Conservation (phyloP, 768 basidiomycete genomes). For the Lanmaoa rubissima region DNA sequence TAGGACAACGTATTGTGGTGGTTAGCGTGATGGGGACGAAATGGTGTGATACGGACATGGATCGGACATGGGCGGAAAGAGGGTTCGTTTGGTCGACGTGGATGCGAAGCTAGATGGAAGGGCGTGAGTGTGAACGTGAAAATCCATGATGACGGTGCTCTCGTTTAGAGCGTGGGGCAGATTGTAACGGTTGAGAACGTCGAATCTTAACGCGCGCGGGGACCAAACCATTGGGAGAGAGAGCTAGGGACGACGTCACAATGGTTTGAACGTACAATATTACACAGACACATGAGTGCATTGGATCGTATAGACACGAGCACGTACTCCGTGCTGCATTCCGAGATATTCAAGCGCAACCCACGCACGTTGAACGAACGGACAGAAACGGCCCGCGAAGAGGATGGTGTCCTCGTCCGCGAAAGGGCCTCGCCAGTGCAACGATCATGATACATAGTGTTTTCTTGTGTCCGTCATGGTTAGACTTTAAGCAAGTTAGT, state of each 20-base stretch:
- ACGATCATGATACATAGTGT: slow-evolving; percentile 34
- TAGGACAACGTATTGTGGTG: slow-evolving; percentile 20
- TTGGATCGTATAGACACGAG: background rate
- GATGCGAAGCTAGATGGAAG: slow-evolving; percentile 44
- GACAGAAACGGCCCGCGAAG: slow-evolving; percentile 75
- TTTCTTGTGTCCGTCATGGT: slow-evolving; percentile 38
- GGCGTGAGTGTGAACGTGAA: slow-evolving; percentile 11
- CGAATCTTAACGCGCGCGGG: slow-evolving; percentile 56
- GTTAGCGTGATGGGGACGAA: background rate
- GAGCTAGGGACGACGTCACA: slow-evolving; percentile 32
- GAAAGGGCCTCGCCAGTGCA: slow-evolving; percentile 50
- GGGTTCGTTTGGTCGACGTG: slow-evolving; percentile 45
- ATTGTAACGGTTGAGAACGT: slow-evolving; percentile 34
- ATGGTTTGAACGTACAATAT: slow-evolving; percentile 38
- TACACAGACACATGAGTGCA: slow-evolving; percentile 5
- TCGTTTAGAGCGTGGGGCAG: slow-evolving; percentile 71
- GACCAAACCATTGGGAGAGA: slow-evolving; percentile 82
- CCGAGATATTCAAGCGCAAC: slow-evolving; percentile 68
- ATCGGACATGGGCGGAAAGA: slow-evolving; percentile 56
- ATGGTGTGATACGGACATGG: slow-evolving; percentile 46
- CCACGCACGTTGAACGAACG: slow-evolving; percentile 84
- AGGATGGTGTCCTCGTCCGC: slow-evolving; percentile 56
- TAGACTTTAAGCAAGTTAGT: too few relatives aligned
- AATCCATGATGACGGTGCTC: slow-evolving; percentile 77
- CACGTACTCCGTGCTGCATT: slow-evolving; percentile 64